Base-by-base conservation (phyloP, 2,329 filamentous ascomycete species). In the Ophiostoma piceae region DNA sequence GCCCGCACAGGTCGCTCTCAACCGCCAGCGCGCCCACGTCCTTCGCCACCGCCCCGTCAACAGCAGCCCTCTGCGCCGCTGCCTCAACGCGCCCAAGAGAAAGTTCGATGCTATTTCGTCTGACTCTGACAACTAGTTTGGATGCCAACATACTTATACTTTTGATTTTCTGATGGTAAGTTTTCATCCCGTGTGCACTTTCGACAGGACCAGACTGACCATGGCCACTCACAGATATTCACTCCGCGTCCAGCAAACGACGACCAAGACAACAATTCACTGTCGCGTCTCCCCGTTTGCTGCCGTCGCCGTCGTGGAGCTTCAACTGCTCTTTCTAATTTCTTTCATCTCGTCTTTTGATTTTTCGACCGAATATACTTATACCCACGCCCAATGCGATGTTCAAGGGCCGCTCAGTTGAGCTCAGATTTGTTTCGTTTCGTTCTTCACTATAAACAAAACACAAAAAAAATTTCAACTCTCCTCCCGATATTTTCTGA, bases 41-140 rank as follows among this genome's bases (percentile, higher is more conserved):
- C 26, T 62, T 14, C 57, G 57, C 57, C 16, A 26, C n/a, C 22
- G 26, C 12, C 57, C 57, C 57, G 32, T 16, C 2, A 14, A 7
- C 26, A 62, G 57, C 57, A 62, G 57, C 26, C 57, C 57, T 29
- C 57, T 62, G 11, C 57, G 57, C 51, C 22, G 26, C 51, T 57
- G 51, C 16, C 6, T 57, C 43, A 26, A 26, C 51, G 26, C 8
- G 51, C 22, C 51, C n/a, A 26, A 14, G n/a, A 11, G 51, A 14
- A 22, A 57, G 51, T 57, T 26, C 12, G 11, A 1, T 22, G 22
- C 9, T 26, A 22, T 57, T 2, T 57, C 35, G 35, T 35, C 3
- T 8, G 51, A 57, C 51, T 47, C 43, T 19, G 16, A 57, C n/a
- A 22, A 26, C 2, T 26, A 22, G 51, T 8, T 22, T 26, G 19